Conservation (phyloP, 2,329 filamentous ascomycete species). For the Fusarium camptoceras region DNA sequence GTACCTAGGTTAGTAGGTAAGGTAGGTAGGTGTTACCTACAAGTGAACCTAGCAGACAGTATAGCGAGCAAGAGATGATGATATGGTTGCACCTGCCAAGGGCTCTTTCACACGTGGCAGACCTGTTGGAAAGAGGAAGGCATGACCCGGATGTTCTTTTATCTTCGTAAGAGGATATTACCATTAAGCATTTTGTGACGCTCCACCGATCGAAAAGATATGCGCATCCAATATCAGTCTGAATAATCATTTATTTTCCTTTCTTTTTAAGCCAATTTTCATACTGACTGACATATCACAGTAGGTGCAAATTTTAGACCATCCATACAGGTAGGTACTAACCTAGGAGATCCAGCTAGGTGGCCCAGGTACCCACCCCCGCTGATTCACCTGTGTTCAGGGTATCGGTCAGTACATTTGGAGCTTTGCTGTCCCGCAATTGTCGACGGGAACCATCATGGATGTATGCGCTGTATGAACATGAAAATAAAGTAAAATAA, state of each 20-base stretch:
- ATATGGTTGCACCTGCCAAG: constrained; percentile 20
- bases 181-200: neutral
- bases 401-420: constrained; percentile 6
- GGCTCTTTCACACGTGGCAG: constrained; percentile 12
- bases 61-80: constrained; percentile 25
- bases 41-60: constrained; percentile 20
- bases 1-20: neutral
- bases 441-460: constrained; percentile 1
- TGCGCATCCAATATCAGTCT: neutral
- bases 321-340: too few relatives aligned
- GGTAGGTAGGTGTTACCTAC: neutral
- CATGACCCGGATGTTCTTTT: neutral
- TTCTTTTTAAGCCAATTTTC: neutral
- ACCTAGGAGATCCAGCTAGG: neutral
- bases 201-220: neutral
- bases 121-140: neutral
- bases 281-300: neutral
- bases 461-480: neutral
- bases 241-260: neutral
- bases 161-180: neutral
- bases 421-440: constrained; percentile 2
- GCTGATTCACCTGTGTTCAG: constrained; percentile 22
- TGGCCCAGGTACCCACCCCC: constrained; percentile 28
- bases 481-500: too few relatives aligned
- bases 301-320: neutral